Base-by-base conservation (phyloP, 208 protist species). In the Angomonas ambiguus region DNA sequence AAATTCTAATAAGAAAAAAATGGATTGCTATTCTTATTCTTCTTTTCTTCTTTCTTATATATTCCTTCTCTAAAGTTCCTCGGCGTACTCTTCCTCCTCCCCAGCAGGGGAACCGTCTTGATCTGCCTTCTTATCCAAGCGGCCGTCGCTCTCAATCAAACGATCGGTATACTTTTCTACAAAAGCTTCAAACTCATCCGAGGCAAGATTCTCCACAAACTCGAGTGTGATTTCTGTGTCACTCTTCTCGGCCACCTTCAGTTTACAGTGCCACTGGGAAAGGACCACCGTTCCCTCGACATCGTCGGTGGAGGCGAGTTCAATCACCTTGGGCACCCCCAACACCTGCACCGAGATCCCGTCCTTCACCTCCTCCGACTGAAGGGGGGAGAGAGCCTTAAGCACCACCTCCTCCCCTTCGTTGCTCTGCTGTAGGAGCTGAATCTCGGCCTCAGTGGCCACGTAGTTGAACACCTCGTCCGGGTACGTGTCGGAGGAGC, bases 241-340 rank as follows among this genome's bases (percentile, higher is more conserved):
- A 8, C 55, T 69, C 35, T 75, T 74, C 51, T 83, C 76, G n/a
- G 60, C 72, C 8, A 93, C 82, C 11, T 66, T 56, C 59, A 89
- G 68, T 45, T 66, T 73, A 28, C 72, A 55, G 59, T 73, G 83
- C 87, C 87, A 93, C 61, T 84, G 81, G 27, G 59, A 88, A 27
- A 93, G 77, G 58, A 88, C 74, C 69, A 87, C 73, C 27, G 72
- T 78, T 49, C 79, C 77, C 31, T 77, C 76, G 34, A 59, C 58
- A 28, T 72, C 67, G 33, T 83, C 76, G 16, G 80, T 86, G 18
- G 79, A 75, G 42, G 77, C 72, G 25, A 90, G 69, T 56, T 82
- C 67, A 56, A 93, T 85, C 41, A 90, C 83, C 71, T 93, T 84
- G 10, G 83, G 83, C 20, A 90, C 68, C 5, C 87, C 87, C 25